A percentile compares a stretch with the other conserved stretches of the same genome.
Conservation (phyloP, 768 basidiomycete genomes). For the Artomyces pyxidatus region DNA sequence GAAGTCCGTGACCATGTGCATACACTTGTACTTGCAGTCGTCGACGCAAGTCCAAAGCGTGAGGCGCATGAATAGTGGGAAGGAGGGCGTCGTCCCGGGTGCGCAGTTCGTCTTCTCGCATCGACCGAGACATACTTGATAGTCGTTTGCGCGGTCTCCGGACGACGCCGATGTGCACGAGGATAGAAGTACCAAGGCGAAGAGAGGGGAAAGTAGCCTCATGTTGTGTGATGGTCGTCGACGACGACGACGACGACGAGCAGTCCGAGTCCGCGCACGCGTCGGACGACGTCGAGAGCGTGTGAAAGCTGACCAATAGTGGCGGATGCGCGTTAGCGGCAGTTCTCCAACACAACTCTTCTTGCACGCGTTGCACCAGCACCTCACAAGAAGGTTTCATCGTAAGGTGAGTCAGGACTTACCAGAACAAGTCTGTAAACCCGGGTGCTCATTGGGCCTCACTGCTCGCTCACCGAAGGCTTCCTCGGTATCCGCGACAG, state of each 20-base stretch:
- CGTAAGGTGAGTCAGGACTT: too few species aligned
- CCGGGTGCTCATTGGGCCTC: too few species aligned
- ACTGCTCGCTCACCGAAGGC: too few species aligned
- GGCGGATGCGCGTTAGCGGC: too few species aligned
- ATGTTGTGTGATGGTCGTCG: neutral
- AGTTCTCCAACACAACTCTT: too few species aligned
- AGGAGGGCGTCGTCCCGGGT: constrained; percentile 20
- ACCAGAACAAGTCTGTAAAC: too few species aligned
- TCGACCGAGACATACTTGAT: constrained; percentile 26
- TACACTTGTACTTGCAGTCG: constrained; percentile 86
- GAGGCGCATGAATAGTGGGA: constrained; percentile 37
- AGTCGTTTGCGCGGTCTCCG: constrained; percentile 23
- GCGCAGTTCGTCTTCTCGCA: constrained; percentile 26
- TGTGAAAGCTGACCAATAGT: constrained; percentile 3
- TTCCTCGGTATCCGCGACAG: too few species aligned
- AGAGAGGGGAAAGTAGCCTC: neutral
- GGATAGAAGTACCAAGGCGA: neutral
- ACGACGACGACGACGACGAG: neutral
- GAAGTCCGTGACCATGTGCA: constrained; percentile 64
- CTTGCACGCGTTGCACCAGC: too few species aligned
- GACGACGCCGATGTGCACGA: constrained; percentile 26
- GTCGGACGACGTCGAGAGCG: neutral
- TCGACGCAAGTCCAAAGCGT: constrained; percentile 85
- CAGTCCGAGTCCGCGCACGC: neutral
- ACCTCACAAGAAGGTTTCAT: too few species aligned